Evolutionary conservation across 257 asterid genomes (phyloP).

Genomic region (Solanum sejunctum): DNA sequence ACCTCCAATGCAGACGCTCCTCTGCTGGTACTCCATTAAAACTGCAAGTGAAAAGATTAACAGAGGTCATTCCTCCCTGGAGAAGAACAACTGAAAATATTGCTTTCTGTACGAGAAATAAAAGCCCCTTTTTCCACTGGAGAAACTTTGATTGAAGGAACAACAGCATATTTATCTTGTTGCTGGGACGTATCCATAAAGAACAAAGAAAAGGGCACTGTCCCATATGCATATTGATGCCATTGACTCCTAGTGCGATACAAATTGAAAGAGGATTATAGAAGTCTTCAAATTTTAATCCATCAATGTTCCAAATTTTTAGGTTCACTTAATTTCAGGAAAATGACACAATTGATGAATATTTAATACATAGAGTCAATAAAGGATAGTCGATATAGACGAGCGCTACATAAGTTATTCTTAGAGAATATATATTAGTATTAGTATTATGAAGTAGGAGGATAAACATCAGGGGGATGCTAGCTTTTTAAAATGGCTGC

Average conservation of each 20-base stretch:
- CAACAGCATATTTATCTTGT: not conserved
- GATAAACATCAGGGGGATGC: not conserved
- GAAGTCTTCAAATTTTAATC: not conserved
- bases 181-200: not conserved
- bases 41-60: slow-evolving; percentile 19
- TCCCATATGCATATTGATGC: not conserved
- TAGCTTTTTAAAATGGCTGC: not conserved
- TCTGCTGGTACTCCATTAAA: slow-evolving; percentile 97
- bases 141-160: not conserved
- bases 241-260: not conserved
- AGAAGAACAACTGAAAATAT: not conserved
- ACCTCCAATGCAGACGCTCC: slow-evolving; percentile 96
- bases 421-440: not conserved
- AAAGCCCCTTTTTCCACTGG: not conserved
- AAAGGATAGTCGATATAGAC: not conserved
- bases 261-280: not conserved
- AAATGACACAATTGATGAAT: not conserved
- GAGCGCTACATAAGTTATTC: not conserved
- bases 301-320: not conserved
- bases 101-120: not conserved
- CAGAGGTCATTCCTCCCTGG: not conserved
- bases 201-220: not conserved
- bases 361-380: not conserved
- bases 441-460: not conserved
- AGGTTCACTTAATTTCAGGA: not conserved